Base-by-base conservation (phyloP, 2,329 filamentous ascomycete species). In the Chaetomium sp. region DNA sequence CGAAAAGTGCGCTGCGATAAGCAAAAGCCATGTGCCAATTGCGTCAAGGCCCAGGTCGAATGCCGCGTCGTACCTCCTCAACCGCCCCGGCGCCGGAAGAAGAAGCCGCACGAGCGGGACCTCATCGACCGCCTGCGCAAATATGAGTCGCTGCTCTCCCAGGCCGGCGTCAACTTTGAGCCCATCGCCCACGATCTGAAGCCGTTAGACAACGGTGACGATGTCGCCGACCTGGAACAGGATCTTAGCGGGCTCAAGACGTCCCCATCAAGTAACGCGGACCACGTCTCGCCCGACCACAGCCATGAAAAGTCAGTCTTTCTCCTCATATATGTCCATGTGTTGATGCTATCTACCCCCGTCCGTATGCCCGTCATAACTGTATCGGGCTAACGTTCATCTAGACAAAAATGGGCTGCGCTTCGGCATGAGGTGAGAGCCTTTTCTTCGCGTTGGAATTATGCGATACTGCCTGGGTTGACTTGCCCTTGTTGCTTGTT, bases 1-100 rank as follows among this genome's bases (percentile, higher is more conserved):
- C 82, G 86, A 58, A 90, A 90, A 68, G 79, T 90, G 43, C 84
- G 84, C 57, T 90, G 87, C 69, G 84, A 89, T 69, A 86, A 86
- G 70, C 81, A 79, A 62, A 84, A 84, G 69, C 87, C 87, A 12
- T 90, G 87, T 66, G 75, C 79, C 64, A 86, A 86, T 69, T 89
- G 87, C 66, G 73, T 82, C 66, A 85, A 80, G 69, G 78, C 80
- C 52, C 72, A 76, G 27, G 78, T 78, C 36, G 79, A 87, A 61
- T 90, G 84, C 66, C 76, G 77, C 40, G 79, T 85, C 6, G 70
- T 80, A 60, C 72, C 81, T 64, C 72, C 82, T 62, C 70, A 82
- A 66, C 74, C 84, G 67, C 74, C 82, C 65, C 71, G 84, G 66
- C 69, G 81, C 9, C 72, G 80, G 55, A 82, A 82, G 71, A 82